Percentiles rank a stretch among this genome's conserved stretches.
Evolutionary conservation across 495 filamentous ascomycete species (phyloP).

Genomic region (Daldinia grandis): DNA sequence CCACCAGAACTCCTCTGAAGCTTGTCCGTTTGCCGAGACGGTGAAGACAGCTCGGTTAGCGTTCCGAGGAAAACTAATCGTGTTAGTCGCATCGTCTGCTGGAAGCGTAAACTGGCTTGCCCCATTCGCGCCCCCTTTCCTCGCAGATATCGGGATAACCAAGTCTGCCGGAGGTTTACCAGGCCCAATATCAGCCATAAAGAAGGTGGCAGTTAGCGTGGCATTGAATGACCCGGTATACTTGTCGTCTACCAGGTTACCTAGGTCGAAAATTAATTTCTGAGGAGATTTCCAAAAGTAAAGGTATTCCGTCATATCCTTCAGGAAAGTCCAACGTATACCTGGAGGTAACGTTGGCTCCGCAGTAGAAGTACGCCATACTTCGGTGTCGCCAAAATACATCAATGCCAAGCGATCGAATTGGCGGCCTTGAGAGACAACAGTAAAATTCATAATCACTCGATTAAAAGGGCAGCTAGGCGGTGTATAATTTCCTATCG

Average conservation of each 20-base stretch:
- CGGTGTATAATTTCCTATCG: constrained; percentile 71
- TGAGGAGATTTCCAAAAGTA: constrained; percentile 72
- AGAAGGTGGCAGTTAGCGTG: constrained; percentile 80
- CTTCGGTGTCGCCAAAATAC: constrained; percentile 81
- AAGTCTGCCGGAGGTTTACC: constrained; percentile 64
- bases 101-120: constrained; percentile 77
- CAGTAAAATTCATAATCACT: constrained; percentile 84
- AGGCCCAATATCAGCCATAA: constrained; percentile 54
- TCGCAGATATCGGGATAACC: constrained; percentile 78
- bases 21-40: constrained; percentile 80
- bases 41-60: constrained; percentile 77
- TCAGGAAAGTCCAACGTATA: constrained; percentile 77
- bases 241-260: constrained; percentile 75
- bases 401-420: constrained; percentile 82
- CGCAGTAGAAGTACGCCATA: constrained; percentile 87
- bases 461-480: constrained; percentile 80
- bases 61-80: constrained; percentile 66
- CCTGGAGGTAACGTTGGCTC: constrained; percentile 74
- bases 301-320: constrained; percentile 83
- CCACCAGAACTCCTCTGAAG: constrained; percentile 89
- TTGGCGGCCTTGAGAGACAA: constrained; percentile 75
- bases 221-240: constrained; percentile 83
- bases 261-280: constrained; percentile 83
- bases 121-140: constrained; percentile 57
- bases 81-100: constrained; percentile 66